Conservation (phyloP, 306 rosid species). For the Gleditsia sinensis region DNA sequence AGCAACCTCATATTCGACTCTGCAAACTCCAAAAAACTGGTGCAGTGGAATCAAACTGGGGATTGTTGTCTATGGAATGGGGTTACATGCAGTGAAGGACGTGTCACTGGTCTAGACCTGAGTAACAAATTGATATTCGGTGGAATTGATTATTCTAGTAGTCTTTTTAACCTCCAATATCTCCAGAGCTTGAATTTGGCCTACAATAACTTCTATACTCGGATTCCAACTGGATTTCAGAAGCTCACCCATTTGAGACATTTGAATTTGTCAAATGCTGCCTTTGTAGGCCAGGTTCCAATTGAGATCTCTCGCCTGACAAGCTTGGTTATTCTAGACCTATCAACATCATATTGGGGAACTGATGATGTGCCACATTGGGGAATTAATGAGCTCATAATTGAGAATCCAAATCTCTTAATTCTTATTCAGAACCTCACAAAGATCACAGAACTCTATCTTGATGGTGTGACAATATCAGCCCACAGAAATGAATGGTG, state of each 20-base stretch:
- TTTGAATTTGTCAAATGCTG: slow-evolving; percentile 35
- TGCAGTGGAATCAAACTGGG: slow-evolving; percentile 20
- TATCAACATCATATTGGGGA: background rate
- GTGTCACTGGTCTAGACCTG: slow-evolving; percentile 27
- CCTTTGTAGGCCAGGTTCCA: slow-evolving; percentile 30
- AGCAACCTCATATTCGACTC: background rate
- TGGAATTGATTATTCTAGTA: slow-evolving; percentile 24
- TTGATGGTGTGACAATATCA: slow-evolving; percentile 44
- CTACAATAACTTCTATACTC: background rate
- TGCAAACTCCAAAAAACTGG: background rate
- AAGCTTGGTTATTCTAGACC: background rate
- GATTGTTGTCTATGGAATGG: slow-evolving; percentile 59
- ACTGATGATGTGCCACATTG: no score
- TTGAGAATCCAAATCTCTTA: background rate
- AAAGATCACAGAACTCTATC: slow-evolving; percentile 22
- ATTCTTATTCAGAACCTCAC: slow-evolving; percentile 24
- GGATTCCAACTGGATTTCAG: slow-evolving; percentile 19
- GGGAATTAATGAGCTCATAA: no score
- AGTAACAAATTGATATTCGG: slow-evolving; percentile 27
- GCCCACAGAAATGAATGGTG: slow-evolving; percentile 42
- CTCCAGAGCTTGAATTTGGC: slow-evolving; percentile 38
- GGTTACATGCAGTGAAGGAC: slow-evolving; percentile 39
- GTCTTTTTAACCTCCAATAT: slow-evolving; percentile 32
- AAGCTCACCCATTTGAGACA: slow-evolving; percentile 24
- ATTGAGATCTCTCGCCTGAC: no score